Percentiles rank a stretch among this genome's conserved stretches.
phyloP scores from a whole-genome alignment of 352 stramenopile genomes.

The Globisporangium megalacanthum region DNA sequence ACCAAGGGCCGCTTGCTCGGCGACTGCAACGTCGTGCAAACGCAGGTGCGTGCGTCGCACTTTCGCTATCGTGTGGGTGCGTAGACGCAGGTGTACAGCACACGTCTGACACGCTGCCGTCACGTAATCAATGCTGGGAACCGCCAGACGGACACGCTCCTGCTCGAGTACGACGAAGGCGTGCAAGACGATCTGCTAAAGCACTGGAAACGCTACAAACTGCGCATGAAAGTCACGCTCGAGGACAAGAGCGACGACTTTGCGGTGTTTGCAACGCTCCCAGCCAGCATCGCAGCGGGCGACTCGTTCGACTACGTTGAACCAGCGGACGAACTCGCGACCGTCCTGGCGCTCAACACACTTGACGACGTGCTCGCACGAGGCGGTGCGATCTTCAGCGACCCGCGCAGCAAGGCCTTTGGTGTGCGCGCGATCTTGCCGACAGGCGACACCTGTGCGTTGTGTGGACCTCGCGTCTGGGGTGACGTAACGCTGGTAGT shows the following conservation, averaged over 20 bases:
- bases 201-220: constrained; percentile 86
- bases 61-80: background rate
- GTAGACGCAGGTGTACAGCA: background rate
- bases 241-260: constrained; percentile 60
- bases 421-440: constrained; percentile 58
- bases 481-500: no score
- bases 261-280: constrained; percentile 41
- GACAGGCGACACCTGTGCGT: constrained; percentile 19
- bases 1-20: constrained; percentile 74
- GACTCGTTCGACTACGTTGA: constrained; percentile 14
- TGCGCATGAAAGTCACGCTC: constrained; percentile 78
- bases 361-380: constrained; percentile 15
- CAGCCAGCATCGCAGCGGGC: constrained; percentile 27
- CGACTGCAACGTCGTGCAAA: constrained; percentile 70
- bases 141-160: constrained; percentile 48
- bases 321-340: constrained; percentile 15
- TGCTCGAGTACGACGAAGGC: constrained; percentile 65
- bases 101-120: background rate
- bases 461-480: background rate
- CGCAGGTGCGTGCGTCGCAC: constrained; percentile 23
- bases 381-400: constrained; percentile 36
- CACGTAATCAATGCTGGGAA: no score
- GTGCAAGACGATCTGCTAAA: constrained; percentile 59
- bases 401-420: constrained; percentile 64
- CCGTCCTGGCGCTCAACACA: constrained; percentile 33